phyloP scores from a whole-genome alignment of 768 basidiomycete species.

The Hygrophoropsis aurantiaca region DNA sequence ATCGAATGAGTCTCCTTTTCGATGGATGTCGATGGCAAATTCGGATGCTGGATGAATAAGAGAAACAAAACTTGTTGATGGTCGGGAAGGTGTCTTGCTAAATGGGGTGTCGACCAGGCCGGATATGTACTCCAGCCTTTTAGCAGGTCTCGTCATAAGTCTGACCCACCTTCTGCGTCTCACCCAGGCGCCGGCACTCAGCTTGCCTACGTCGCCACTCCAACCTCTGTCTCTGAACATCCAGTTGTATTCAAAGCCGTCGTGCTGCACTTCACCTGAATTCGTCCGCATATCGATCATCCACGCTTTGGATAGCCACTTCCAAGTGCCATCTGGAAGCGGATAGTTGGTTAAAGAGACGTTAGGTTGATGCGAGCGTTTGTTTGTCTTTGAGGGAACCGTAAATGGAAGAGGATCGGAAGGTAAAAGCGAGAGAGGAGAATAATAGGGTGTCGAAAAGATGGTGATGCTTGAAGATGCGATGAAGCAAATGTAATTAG shows the following conservation, averaged over 20 bases:
- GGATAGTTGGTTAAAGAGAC: conserved; percentile 64
- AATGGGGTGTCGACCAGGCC: not conserved
- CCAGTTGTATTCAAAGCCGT: conserved; percentile 89
- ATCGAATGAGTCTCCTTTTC: conserved; percentile 48
- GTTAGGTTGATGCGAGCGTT: conserved; percentile 49
- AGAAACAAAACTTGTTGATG: conserved; percentile 27
- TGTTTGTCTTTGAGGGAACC: conserved; percentile 41
- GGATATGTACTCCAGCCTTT: conserved; percentile 9
- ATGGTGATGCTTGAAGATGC: conserved; percentile 50
- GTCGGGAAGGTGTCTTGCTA: conserved; percentile 1
- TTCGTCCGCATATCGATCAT: conserved; percentile 88
- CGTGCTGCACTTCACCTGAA: conserved; percentile 71
- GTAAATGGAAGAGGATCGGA: conserved; percentile 76
- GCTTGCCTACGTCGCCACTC: conserved; percentile 58
- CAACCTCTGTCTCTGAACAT: conserved; percentile 65
- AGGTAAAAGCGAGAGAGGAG: conserved; percentile 65
- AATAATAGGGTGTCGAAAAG: conserved; percentile 75
- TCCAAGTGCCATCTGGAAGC: conserved; percentile 79
- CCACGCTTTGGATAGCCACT: conserved; percentile 78
- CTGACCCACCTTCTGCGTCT: conserved; percentile 80
- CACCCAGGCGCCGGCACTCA: conserved; percentile 72
- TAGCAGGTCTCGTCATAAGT: conserved; percentile 74
- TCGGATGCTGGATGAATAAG: conserved; percentile 27
- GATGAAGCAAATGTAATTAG: conserved; percentile 1
- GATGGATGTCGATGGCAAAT: conserved; percentile 12